These are phyloP conservation scores for Macrolepiota albuminosa DNA, from an alignment of 768 basidiomycete genomes.

Conservation along the genomic window DNA sequence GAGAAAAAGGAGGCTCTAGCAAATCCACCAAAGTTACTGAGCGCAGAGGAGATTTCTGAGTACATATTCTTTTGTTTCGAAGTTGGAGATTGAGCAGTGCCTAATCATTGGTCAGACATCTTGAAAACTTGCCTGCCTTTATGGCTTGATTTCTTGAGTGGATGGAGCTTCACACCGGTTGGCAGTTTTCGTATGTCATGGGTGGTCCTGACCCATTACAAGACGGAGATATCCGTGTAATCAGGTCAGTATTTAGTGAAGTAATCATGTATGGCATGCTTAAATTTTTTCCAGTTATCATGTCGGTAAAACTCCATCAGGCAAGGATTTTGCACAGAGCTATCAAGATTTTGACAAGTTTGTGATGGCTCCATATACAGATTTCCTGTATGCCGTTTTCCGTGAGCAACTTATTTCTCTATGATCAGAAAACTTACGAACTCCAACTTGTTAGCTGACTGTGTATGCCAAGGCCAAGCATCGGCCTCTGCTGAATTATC, in stretches of 20 bases:
- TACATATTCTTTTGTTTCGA: neutral
- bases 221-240: neutral
- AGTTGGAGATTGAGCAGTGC: neutral
- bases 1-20: neutral
- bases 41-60: neutral
- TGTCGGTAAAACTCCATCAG: neutral
- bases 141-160: neutral
- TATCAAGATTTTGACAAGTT: constrained; percentile 3
- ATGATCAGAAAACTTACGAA: neutral
- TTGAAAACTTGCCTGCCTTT: neutral
- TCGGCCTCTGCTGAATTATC: neutral
- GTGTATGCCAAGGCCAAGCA: neutral
- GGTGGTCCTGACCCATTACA: neutral
- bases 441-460: neutral
- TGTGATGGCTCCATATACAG: constrained; percentile 5
- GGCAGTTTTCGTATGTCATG: constrained; percentile 2
- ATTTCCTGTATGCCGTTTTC: constrained; percentile 3
- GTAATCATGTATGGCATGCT: too few relatives aligned
- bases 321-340: constrained; percentile 1
- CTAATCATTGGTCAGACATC: neutral
- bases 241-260: neutral
- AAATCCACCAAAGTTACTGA: neutral
- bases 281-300: neutral
- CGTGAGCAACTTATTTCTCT: neutral
- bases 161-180: neutral